phyloP scores from a whole-genome alignment of 1,139 yeast species.

The Meyerozyma carpophila region DNA sequence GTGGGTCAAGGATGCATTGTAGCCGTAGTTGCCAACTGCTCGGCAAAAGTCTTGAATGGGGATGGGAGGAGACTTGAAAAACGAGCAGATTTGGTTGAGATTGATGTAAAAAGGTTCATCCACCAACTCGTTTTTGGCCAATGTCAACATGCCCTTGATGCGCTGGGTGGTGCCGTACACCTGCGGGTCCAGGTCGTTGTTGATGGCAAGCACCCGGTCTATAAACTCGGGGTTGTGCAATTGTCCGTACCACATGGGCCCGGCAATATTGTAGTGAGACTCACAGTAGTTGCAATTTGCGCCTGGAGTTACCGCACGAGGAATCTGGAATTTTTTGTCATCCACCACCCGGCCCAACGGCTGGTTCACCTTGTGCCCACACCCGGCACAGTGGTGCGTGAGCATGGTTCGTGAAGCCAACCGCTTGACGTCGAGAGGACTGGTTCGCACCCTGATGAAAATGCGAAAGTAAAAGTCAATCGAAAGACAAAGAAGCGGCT shows the following conservation, averaged over 20 bases:
- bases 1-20: conserved; percentile 78
- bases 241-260: conserved; percentile 93
- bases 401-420: conserved; percentile 70
- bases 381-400: conserved; percentile 82
- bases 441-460: conserved; percentile 67
- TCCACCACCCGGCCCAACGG: conserved; percentile 61
- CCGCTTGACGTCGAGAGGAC: conserved; percentile 78
- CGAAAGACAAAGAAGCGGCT: conserved; percentile 77
- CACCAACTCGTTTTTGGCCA: conserved; percentile 66
- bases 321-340: conserved; percentile 30
- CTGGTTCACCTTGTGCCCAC: conserved; percentile 69
- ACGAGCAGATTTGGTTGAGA: conserved; percentile 69
- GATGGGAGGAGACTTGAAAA: conserved; percentile 79
- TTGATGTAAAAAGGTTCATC: conserved; percentile 75
- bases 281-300: conserved; percentile 66
- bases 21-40: conserved; percentile 85
- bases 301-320: conserved; percentile 18
- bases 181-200: conserved; percentile 40
- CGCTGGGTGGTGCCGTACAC: conserved; percentile 76
- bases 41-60: conserved; percentile 66
- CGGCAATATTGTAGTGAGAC: conserved; percentile 69
- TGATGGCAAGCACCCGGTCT: conserved; percentile 53
- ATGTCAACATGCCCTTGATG: conserved; percentile 85
- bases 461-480: conserved; percentile 91
- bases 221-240: conserved; percentile 69